A percentile compares a stretch with the other conserved stretches of the same genome.
Evolutionary conservation across 2,329 filamentous ascomycete genomes (phyloP).

Genomic region (Alternaria sp.): DNA sequence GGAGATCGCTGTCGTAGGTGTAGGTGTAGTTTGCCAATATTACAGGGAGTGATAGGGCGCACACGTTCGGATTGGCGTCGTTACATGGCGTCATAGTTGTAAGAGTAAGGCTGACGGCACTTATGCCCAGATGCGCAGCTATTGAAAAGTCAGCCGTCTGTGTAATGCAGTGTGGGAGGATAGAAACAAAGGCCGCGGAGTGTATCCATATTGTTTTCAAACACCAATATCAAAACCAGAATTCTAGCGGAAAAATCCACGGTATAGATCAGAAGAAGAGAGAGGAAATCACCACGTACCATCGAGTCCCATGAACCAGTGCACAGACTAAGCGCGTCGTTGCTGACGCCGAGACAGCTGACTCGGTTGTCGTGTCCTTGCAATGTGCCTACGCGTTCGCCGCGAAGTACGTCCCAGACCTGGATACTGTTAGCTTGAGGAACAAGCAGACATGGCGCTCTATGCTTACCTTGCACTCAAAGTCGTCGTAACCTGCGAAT

Average conservation of each 20-base stretch:
- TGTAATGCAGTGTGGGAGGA: neutral
- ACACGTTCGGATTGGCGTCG: conserved; percentile 44
- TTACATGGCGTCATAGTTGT: conserved; percentile 41
- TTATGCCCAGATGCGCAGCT: conserved; percentile 64
- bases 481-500: conserved; percentile 98
- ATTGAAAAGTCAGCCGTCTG: conserved; percentile 34
- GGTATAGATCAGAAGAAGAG: neutral
- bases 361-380: conserved; percentile 99
- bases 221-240: neutral
- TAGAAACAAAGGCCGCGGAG: neutral
- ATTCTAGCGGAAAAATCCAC: too few relatives aligned
- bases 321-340: conserved; percentile 98
- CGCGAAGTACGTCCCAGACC: conserved; percentile 98
- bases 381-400: conserved; percentile 95
- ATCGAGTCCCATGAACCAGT: conserved; percentile 99
- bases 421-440: conserved; percentile 59
- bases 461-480: conserved; percentile 92
- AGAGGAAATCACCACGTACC: conserved; percentile 66
- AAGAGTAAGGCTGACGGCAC: conserved; percentile 20
- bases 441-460: neutral
- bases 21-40: conserved; percentile 33
- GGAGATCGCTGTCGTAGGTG: conserved; percentile 31
- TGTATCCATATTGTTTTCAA: neutral
- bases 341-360: conserved; percentile 97
- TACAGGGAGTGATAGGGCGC: conserved; percentile 29